A percentile compares a stretch with the other conserved stretches of the same genome.
Conservation (phyloP, 208 protist genomes). For the Acanthamoeba castellanii region DNA sequence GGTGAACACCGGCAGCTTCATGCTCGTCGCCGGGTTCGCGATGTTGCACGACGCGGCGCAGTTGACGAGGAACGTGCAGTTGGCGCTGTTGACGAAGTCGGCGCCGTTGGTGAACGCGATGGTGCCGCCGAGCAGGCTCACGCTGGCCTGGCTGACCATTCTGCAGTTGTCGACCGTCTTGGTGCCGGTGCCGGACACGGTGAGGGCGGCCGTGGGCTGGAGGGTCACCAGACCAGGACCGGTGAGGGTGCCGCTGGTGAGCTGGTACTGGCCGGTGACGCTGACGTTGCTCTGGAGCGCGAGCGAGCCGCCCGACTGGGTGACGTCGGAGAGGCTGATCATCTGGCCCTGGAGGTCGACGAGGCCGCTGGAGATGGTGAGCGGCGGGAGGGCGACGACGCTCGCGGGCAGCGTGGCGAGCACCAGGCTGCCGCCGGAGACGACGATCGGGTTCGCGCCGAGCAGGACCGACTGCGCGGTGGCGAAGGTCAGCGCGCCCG, state of each 20-base stretch:
- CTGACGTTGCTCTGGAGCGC: constrained; percentile 43
- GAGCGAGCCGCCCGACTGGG: constrained; percentile 31
- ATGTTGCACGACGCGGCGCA: constrained; percentile 28
- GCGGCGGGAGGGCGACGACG: constrained; percentile 3
- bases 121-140: constrained; percentile 14
- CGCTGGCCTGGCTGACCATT: neutral
- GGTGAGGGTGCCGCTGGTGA: constrained; percentile 19
- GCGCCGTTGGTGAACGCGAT: constrained; percentile 19
- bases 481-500: neutral
- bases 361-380: neutral
- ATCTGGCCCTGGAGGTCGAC: constrained; percentile 68
- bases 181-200: constrained; percentile 31
- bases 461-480: neutral
- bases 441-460: neutral
- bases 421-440: neutral
- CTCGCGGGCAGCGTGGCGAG: constrained; percentile 11
- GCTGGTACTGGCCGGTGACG: constrained; percentile 1
- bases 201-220: neutral
- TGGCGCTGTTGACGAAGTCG: constrained; percentile 24
- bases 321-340: constrained; percentile 26
- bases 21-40: neutral
- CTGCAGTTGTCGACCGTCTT: constrained; percentile 17
- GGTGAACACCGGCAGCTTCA: constrained; percentile 61
- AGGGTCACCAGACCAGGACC: constrained; percentile 11
- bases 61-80: constrained; percentile 18